These are phyloP conservation scores for Zoysia pacifica DNA, from an alignment of 176 grass and related monocot species.

Conservation along the genomic window DNA sequence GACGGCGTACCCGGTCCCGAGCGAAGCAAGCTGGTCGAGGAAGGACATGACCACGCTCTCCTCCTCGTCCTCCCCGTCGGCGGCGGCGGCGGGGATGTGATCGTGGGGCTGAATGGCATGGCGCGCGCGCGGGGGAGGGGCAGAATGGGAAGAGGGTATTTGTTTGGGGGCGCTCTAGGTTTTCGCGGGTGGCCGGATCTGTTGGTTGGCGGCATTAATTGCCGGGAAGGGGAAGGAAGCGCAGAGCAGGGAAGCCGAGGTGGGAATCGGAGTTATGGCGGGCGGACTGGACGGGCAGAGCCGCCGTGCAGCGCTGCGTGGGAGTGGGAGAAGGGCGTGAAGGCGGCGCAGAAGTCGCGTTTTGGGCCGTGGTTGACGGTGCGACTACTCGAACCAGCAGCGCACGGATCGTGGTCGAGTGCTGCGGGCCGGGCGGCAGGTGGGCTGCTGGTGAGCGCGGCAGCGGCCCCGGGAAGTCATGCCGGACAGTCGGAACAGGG, in stretches of 20 bases:
- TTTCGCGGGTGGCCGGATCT: constrained; percentile 11
- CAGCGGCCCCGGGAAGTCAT: not conserved
- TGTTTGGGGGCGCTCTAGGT: constrained; percentile 45
- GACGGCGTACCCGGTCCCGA: constrained; percentile 64
- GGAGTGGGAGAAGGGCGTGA: constrained; percentile 15
- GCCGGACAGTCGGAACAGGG: too few relatives aligned
- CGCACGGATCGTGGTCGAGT: not conserved
- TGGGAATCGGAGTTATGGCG: constrained; percentile 50
- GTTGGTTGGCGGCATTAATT: constrained; percentile 62
- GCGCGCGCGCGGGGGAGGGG: constrained; percentile 26
- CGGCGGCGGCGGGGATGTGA: constrained; percentile 23
- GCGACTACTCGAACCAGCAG: not conserved
- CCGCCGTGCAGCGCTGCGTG: constrained; percentile 7
- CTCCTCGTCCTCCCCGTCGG: not conserved
- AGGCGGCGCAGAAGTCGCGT: not conserved
- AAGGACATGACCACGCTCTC: constrained; percentile 26
- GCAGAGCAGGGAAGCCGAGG: constrained; percentile 32
- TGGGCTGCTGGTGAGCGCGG: not conserved
- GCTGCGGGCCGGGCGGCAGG: constrained; percentile 11
- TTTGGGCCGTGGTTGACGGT: constrained; percentile 18
- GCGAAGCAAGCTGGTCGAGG: constrained; percentile 42
- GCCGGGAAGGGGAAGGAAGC: constrained; percentile 29
- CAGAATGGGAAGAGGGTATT: constrained; percentile 51
- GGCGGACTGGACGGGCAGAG: not conserved
- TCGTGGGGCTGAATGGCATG: constrained; percentile 51